Evolutionary conservation across 2,329 filamentous ascomycete genomes (phyloP), one percentile per base, ranked within the genome.

Genomic region (Cryphonectria radicalis): DNA sequence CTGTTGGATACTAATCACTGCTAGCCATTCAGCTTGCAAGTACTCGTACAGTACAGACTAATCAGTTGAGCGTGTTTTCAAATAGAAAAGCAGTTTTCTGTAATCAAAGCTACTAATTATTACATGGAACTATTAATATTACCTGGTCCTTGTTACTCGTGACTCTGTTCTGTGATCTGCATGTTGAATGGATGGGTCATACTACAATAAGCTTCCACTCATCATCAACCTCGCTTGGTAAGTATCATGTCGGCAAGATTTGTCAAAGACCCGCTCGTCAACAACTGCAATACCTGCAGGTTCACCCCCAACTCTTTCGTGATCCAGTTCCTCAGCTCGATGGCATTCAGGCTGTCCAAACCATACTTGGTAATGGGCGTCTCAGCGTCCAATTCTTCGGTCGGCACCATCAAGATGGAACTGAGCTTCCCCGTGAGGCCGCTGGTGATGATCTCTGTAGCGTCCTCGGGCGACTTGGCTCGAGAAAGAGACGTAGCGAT

Each of bases 241-340:
- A 67, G 19, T 6, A 67, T 67, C n/a, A 28, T 62, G 1, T n/a
- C 35, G 19, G 66, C 53, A 22, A 67, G 66, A n/a, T 46, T 68
- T 10, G 40, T 46, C 25, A 68, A 37, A 2, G 66, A 63, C 1
- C 86, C 86, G 74, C 85, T 86, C 7, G 83, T 85, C 53, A 89
- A 77, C 72, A 89, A 76, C 76, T 89, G 87, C 72, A 89, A 77
- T 0, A 89, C 86, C 77, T 89, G 86, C 75, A 88, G 75, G 69
- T 84, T 86, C 1, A 83, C 82, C 76, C 86, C 81, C 73, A 86
- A 82, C 77, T 86, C 84, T 67, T 84, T 81, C 3, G 83, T 84
- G 3, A 73, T 66, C 76, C 76, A 79, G 68, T 79, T 79, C 17
- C 77, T 72, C 35, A 79, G 53, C 74, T 79, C 77, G 19, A 79